Conservation (phyloP, 352 stramenopile genomes). For the Globisporangium cystogenes region DNA sequence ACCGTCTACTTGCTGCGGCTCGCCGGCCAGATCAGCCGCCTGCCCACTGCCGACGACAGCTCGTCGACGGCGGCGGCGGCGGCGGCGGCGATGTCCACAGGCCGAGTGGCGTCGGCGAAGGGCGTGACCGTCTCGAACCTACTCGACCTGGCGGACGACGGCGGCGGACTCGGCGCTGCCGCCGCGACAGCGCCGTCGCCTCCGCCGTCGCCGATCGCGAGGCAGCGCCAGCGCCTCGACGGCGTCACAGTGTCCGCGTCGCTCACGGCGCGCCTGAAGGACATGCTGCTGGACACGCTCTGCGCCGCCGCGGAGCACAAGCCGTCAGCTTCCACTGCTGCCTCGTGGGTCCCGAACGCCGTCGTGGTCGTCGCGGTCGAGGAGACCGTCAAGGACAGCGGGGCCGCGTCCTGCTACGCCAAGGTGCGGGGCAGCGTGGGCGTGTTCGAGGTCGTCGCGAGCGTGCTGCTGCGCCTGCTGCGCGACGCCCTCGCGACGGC, state of each 20-base stretch:
- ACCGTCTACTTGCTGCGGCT: slow-evolving; percentile 64
- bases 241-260: slow-evolving; percentile 34
- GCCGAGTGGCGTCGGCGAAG: neutral
- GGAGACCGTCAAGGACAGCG: slow-evolving; percentile 38
- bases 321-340: neutral
- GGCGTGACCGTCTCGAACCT: slow-evolving; percentile 25
- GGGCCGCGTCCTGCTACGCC: slow-evolving; percentile 31
- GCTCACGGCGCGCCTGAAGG: slow-evolving; percentile 35
- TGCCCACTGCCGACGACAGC: slow-evolving; percentile 20
- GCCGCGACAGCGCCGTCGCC: slow-evolving; percentile 16
- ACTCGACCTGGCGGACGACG: slow-evolving; percentile 56
- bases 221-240: slow-evolving; percentile 30
- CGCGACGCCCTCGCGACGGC: slow-evolving; percentile 13
- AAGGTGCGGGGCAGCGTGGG: slow-evolving; percentile 39
- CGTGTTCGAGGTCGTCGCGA: slow-evolving; percentile 55
- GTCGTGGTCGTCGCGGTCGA: slow-evolving; percentile 55
- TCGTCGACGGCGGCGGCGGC: neutral
- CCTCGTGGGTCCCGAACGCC: slow-evolving; percentile 15
- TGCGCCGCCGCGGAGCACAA: slow-evolving; percentile 13
- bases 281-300: slow-evolving; percentile 54
- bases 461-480: slow-evolving; percentile 28
- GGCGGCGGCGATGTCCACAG: slow-evolving; percentile 1
- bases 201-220: slow-evolving; percentile 21
- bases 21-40: slow-evolving; percentile 47
- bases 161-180: neutral